Base-by-base conservation (phyloP, 1,139 yeast genomes). In the Scheffersomyces illinoinensis region DNA sequence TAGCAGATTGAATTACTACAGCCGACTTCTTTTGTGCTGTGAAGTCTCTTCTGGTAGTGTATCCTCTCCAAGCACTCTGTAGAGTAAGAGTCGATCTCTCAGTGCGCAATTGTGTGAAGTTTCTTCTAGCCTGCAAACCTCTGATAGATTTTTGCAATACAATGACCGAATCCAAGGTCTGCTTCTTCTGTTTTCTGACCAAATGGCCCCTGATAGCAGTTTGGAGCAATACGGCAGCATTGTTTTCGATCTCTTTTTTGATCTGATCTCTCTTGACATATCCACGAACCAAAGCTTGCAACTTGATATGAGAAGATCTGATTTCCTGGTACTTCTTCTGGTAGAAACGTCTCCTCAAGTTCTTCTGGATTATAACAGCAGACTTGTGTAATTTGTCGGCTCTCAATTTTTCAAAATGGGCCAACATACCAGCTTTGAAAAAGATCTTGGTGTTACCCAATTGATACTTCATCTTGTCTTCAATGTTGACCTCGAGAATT, bases 391-490 rank as follows among this genome's bases (percentile, higher is more conserved):
- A 84, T 67, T 92, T 90, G 66, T 89, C 92, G 26, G 92, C 78
- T 73, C 98, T 87, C 68, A 90, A 77, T 66, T 92, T 92, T 76
- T 95, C 99, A 64, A 95, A 85, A 65, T 89, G 89, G 20, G 98
- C 99, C 70, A 95, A 83, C 82, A 95, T 92, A 68, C 99, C 99
- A 49, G 98, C 97, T 73, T 93, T 93, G 82, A 95, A 95, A 76
- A 95, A 95, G 54, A 95, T 92, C 74, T 95, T 95, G 50, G 97
- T 90, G 67, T 88, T 85, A 77, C 96, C 96, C 63, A 91, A 81
- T 76, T 95, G 98, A 72, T 89, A 93, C 68, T 90, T 91, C 56
- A 81, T 80, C 55, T 78, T 79, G 65, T 89, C 89, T 46, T 87
- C 84, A 56, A 91, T 86, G 53, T 90, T 85, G 48, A 81, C 77